Percentiles rank a stretch among this genome's conserved stretches.
phyloP scores from a whole-genome alignment of 2,329 filamentous ascomycete species.

The Alternaria sp. region DNA sequence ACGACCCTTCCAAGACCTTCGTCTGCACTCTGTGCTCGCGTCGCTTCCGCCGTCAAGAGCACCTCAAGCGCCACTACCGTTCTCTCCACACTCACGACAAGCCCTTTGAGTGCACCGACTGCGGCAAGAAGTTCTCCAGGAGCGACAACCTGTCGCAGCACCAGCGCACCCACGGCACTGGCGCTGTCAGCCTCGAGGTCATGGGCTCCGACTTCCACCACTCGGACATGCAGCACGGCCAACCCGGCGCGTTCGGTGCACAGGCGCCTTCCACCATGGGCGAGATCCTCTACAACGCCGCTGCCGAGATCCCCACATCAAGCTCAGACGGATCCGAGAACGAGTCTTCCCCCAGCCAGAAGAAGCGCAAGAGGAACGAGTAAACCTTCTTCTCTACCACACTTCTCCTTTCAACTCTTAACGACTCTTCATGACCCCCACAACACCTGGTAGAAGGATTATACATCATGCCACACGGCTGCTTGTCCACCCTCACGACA shows the following conservation, averaged over 20 bases:
- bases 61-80: conserved; percentile 97
- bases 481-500: conserved; percentile 40
- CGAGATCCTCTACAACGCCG: conserved; percentile 48
- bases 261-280: conserved; percentile 49
- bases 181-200: conserved; percentile 89
- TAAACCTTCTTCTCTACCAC: conserved; percentile 39
- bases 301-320: conserved; percentile 44
- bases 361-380: conserved; percentile 75
- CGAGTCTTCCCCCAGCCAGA: conserved; percentile 52
- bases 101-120: conserved; percentile 97
- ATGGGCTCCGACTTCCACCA: conserved; percentile 66
- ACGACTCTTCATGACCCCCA: conserved; percentile 46
- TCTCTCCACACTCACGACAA: conserved; percentile 98
- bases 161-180: conserved; percentile 88
- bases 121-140: conserved; percentile 98
- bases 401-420: conserved; percentile 35
- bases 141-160: conserved; percentile 98
- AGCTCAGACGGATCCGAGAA: conserved; percentile 47
- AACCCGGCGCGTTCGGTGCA: conserved; percentile 36
- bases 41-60: conserved; percentile 96
- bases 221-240: conserved; percentile 53
- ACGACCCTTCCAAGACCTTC: conserved; percentile 98
- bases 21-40: conserved; percentile 96
- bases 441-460: conserved; percentile 35
- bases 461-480: conserved; percentile 31